Evolutionary conservation across 2,329 filamentous ascomycete genomes (phyloP), one percentile per base, ranked within the genome.

Genomic region (Emmonsia crescens): DNA sequence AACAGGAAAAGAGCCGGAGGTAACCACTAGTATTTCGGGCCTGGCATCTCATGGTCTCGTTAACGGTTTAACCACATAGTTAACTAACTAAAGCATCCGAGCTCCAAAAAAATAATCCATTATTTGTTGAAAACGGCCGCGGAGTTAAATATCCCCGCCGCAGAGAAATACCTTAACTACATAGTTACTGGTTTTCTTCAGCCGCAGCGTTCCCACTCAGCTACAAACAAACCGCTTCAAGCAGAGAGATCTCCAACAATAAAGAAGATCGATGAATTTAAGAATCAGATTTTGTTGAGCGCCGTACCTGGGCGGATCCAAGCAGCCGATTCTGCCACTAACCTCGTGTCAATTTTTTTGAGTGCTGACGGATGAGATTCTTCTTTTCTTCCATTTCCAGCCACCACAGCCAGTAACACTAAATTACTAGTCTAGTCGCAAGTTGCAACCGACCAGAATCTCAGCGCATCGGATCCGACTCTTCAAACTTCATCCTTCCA

Each of bases 281-380:
- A 14, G 4, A 46, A 46, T 24, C 19, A 46, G 21, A 49, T 49
- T 21, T 9, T 49, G 1, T n/a, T n/a, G n/a, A n/a, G n/a, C n/a
- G n/a, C 40, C n/a, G 46, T 19, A 24, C 46, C 46, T 49, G 31
- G 33, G 33, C 31, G n/a, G 27, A 57, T 57, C 14, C 16, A 31
- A 40, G 54, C n/a, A 52, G 10, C 49, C 16, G n/a, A 57, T 5
- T 21, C 29, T 40, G 38, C 56, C 38, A 19, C 52, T 56, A 29
- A 27, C 27, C 24, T 57, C 40, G 38, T 44, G 38, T n/a, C 16
- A 19, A 46, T 9, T 21, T 57, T 57, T 57, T 57, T 57, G 56
- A 36, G 56, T 57, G 56, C 56, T 57, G 40, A 57, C 56, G 19
- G 16, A 44, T 57, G 38, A 57, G 56, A 57, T 46, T 24, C 56